Conservation (phyloP, 1,139 yeast species). For the Eremothecium gossypii region DNA sequence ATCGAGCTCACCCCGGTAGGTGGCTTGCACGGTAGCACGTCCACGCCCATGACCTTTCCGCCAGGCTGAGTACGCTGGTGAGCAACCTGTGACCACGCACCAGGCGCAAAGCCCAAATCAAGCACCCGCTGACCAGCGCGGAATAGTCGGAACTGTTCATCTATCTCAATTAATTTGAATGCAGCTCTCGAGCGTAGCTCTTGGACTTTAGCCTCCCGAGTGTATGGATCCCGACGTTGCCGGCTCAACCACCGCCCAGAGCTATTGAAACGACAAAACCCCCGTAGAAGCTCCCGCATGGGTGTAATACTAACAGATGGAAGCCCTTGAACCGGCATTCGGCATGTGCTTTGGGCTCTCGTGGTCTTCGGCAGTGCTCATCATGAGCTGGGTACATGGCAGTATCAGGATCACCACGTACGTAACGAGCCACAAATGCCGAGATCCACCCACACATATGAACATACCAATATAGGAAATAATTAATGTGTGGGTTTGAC, state of each 20-base stretch:
- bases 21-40: conserved; percentile 67
- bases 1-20: conserved; percentile 71
- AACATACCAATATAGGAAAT: neutral
- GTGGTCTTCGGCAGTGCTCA: no score
- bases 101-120: conserved; percentile 92
- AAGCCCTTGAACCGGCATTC: no score
- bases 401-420: no score
- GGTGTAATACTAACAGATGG: no score
- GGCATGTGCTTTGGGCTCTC: no score
- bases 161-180: conserved; percentile 65
- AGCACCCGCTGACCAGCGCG: conserved; percentile 45
- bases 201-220: conserved; percentile 54
- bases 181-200: conserved; percentile 83
- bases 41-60: conserved; percentile 78
- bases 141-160: conserved; percentile 54
- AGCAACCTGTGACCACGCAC: conserved; percentile 89
- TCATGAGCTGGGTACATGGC: neutral
- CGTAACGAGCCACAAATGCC: no score
- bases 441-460: no score
- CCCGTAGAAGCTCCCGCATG: neutral
- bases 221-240: conserved; percentile 53
- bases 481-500: neutral
- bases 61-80: conserved; percentile 44
- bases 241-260: conserved; percentile 60
- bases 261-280: conserved; percentile 13